Evolutionary conservation across 179 eudicot species (phyloP).

Genomic region (Heliamphora pulchella): DNA sequence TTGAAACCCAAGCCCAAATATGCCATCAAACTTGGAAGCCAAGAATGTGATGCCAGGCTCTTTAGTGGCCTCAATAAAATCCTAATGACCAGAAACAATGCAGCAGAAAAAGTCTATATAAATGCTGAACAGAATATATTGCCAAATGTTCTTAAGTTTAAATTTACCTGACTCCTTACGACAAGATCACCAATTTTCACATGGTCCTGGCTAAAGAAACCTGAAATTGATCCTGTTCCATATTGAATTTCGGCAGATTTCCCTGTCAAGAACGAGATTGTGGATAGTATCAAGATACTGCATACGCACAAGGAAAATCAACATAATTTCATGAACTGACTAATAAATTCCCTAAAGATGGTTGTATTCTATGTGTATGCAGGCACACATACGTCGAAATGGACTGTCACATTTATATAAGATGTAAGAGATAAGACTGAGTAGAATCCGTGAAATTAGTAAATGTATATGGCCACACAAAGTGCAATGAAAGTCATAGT

Average conservation of each 20-base stretch:
- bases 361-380: not conserved
- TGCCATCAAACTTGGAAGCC: conserved; percentile 70
- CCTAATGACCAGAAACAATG: too few species aligned
- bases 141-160: not conserved
- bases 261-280: conserved; percentile 20
- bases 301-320: not conserved
- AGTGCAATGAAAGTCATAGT: too few species aligned
- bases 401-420: too few species aligned
- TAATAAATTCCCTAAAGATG: conserved; percentile 1
- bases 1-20: conserved; percentile 74
- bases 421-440: too few species aligned
- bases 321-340: not conserved
- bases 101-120: too few species aligned
- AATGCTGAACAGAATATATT: too few species aligned
- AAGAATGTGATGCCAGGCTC: conserved; percentile 47
- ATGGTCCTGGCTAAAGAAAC: conserved; percentile 75
- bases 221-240: conserved; percentile 66
- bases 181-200: conserved; percentile 51
- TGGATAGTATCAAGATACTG: conserved; percentile 12
- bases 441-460: too few species aligned
- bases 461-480: too few species aligned
- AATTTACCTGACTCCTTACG: conserved; percentile 57
- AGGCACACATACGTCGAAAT: not conserved
- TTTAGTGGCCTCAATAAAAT: too few species aligned
- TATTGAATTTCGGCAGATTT: conserved; percentile 42